Conservation (phyloP, 106 monocot species). For the Agapanthus africanus region DNA sequence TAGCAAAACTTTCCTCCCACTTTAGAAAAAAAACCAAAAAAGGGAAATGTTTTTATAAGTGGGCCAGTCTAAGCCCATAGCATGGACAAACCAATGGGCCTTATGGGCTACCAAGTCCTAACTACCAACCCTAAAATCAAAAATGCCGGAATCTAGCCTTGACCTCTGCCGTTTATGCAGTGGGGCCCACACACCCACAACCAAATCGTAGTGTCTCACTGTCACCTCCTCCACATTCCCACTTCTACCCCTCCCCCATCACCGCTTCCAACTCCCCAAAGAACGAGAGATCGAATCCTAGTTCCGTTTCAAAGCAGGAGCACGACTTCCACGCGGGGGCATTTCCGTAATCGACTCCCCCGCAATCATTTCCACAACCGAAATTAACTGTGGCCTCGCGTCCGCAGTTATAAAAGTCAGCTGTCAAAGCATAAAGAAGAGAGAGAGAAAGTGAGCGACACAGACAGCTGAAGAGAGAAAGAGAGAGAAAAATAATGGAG, state of each 20-base stretch:
- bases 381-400: background rate
- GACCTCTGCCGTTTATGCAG: background rate
- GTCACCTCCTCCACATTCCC: too few relatives aligned
- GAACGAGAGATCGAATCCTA: background rate
- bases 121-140: background rate
- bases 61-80: too few relatives aligned
- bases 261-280: background rate
- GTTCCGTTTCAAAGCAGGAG: background rate
- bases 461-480: background rate
- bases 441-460: background rate
- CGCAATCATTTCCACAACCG: too few relatives aligned
- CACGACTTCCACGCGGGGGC: background rate
- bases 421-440: background rate
- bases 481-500: background rate
- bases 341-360: too few relatives aligned
- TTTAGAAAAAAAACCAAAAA: too few relatives aligned
- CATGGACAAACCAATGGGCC: background rate
- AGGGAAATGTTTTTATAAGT: too few relatives aligned
- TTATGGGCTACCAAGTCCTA: background rate
- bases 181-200: background rate
- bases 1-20: too few relatives aligned
- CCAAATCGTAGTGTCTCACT: constrained; percentile 1
- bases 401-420: background rate
- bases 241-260: too few relatives aligned
- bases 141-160: too few relatives aligned